Conservation (phyloP, 2,329 filamentous ascomycete genomes). For the Didymella segeticola region DNA sequence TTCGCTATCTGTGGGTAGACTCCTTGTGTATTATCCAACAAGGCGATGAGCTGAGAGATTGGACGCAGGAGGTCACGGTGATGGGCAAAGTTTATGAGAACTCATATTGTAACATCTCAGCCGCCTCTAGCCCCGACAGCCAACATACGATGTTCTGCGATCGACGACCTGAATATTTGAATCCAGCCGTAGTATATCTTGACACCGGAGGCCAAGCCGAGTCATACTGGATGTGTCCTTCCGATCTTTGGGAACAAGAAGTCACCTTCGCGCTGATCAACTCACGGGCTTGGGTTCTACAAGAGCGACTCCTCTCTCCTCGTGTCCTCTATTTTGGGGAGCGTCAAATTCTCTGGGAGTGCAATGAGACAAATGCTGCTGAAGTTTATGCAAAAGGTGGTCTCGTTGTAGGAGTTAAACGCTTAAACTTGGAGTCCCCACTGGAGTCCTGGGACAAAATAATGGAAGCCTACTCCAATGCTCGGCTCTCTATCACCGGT, state of each 20-base stretch:
- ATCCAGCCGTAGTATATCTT: neutral
- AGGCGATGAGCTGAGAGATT: constrained; percentile 2
- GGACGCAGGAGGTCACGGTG: constrained; percentile 4
- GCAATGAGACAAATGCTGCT: constrained; percentile 5
- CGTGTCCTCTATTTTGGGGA: constrained; percentile 24
- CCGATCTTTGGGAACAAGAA: neutral
- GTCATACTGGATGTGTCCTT: neutral
- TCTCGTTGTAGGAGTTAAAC: too few species aligned
- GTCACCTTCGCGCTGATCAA: neutral
- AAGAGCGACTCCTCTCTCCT: constrained; percentile 25
- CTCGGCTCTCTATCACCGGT: neutral
- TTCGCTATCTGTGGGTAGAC: constrained; percentile 31
- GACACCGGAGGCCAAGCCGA: neutral
- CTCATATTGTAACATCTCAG: constrained; percentile 16
- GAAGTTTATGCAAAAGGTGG: constrained; percentile 11
- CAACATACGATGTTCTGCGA: constrained; percentile 14
- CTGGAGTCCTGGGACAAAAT: too few species aligned
- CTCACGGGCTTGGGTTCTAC: constrained; percentile 18
- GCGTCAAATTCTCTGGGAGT: constrained; percentile 30
- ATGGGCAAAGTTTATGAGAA: constrained; percentile 18
- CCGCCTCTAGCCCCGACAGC: constrained; percentile 7
- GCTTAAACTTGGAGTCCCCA: too few species aligned
- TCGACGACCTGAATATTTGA: neutral
- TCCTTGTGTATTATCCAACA: constrained; percentile 15
- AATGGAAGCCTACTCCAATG: neutral